Percentiles rank a stretch among this genome's conserved stretches.
phyloP scores from a whole-genome alignment of 176 grass and related monocot genomes.

The Paspalum vaginatum region DNA sequence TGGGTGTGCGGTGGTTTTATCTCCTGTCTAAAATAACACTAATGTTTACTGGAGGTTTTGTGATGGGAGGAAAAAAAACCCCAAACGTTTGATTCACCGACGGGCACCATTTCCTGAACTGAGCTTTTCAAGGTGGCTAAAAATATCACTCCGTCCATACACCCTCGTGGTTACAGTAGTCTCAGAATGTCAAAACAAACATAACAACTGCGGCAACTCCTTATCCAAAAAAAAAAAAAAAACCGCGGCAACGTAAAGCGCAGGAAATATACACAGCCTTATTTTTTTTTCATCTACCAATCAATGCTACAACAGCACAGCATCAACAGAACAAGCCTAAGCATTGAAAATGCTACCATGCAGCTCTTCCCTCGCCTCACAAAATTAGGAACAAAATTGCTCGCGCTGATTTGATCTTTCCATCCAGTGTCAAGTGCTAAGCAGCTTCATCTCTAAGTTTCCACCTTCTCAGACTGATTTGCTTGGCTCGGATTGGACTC shows the following conservation, averaged over 20 bases:
- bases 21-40: too few species aligned
- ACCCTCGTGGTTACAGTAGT: not conserved
- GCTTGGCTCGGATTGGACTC: conserved; percentile 24
- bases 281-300: not conserved
- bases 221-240: too few species aligned
- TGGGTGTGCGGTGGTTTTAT: too few species aligned
- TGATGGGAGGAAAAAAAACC: too few species aligned
- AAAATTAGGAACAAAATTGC: conserved; percentile 7
- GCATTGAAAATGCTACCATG: not conserved
- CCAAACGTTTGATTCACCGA: too few species aligned
- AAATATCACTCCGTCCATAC: not conserved
- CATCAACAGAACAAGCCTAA: conserved; percentile 16
- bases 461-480: conserved; percentile 48
- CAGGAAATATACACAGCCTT: not conserved
- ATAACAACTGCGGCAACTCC: too few species aligned
- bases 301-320: not conserved
- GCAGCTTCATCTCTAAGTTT: conserved; percentile 37
- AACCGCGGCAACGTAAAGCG: not conserved
- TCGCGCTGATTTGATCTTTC: not conserved
- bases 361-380: not conserved
- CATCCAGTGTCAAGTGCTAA: not conserved
- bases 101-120: too few species aligned
- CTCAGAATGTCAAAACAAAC: not conserved
- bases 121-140: not conserved
- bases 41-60: too few species aligned